phyloP scores from a whole-genome alignment of 2,329 filamentous ascomycete genomes.

The Fusarium aywerte region DNA sequence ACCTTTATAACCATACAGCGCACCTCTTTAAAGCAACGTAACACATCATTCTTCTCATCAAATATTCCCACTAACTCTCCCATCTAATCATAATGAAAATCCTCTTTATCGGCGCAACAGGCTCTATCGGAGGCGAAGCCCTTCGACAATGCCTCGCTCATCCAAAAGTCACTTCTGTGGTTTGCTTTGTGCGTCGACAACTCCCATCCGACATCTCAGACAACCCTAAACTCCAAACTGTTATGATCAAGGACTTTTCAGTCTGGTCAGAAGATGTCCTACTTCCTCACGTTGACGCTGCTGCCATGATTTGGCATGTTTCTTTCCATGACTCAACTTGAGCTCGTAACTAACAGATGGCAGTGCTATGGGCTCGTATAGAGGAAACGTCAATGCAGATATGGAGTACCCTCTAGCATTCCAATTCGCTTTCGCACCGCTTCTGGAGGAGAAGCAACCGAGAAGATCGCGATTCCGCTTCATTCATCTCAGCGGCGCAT shows the following conservation, averaged over 20 bases:
- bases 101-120: conserved; percentile 51
- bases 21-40: neutral
- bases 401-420: conserved; percentile 40
- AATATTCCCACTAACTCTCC: neutral
- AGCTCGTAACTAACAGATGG: neutral
- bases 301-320: conserved; percentile 42
- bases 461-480: conserved; percentile 41
- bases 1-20: neutral
- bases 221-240: conserved; percentile 24
- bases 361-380: conserved; percentile 41
- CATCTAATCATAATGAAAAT: conserved; percentile 48
- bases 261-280: conserved; percentile 34
- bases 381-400: conserved; percentile 28
- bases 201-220: conserved; percentile 35
- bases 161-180: conserved; percentile 45
- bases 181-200: conserved; percentile 49
- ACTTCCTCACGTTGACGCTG: conserved; percentile 26
- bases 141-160: conserved; percentile 50
- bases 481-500: conserved; percentile 51
- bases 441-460: conserved; percentile 5
- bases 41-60: neutral
- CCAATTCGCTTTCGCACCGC: conserved; percentile 10
- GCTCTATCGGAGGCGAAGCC: conserved; percentile 49
- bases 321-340: neutral
- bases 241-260: conserved; percentile 38